Base-by-base conservation (phyloP, 768 basidiomycete genomes). In the Glaciozyma martinii region DNA sequence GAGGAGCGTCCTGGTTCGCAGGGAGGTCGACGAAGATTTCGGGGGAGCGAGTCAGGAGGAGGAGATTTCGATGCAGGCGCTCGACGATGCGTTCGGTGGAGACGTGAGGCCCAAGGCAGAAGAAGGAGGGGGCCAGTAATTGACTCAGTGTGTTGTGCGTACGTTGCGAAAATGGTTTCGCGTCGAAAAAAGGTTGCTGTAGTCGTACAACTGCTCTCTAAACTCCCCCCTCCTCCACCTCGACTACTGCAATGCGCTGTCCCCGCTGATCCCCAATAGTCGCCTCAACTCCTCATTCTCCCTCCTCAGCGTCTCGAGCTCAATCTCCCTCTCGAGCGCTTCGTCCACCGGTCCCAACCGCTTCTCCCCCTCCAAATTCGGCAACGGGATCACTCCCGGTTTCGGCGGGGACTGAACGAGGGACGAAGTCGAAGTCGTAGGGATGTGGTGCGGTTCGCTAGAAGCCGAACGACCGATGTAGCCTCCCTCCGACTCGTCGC, bases 311-410 rank as follows among this genome's bases (percentile, higher is more conserved):
- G 92, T 82, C 15, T 81, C 73, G 59, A 99, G 89, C 78, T 98
- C 95, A 66, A 79, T 78, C 75, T 98, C 94, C 66, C 95, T 82
- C 75, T 90, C 89, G 64, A 86, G 68, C 3, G 88, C 86, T 89
- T 94, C 97, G 76, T 98, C 91, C 49, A 81, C 79, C 47, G 69
- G 68, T 42, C 75, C 73, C n/a, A 72, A 71, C 19, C 78, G 75
- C 6, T 42, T 42, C 29, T 66, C 61, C 23, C 56, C 32, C 49
- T 56, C 37, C 0, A 42, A 50, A 18, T 44, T 50, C 16, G n/a
- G 58, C 57, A 52, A 47, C 7, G 29, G 47, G 32, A 29, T 32
- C 25, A 16, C 55, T 13, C 44, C 56, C 3, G 63, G 30, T 21
- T 40, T 59, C 15, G 63, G 63, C 12, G 63, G 67, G 8, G 25